Conservation (phyloP, 495 filamentous ascomycete genomes). For the Hypoxylon intermedium region DNA sequence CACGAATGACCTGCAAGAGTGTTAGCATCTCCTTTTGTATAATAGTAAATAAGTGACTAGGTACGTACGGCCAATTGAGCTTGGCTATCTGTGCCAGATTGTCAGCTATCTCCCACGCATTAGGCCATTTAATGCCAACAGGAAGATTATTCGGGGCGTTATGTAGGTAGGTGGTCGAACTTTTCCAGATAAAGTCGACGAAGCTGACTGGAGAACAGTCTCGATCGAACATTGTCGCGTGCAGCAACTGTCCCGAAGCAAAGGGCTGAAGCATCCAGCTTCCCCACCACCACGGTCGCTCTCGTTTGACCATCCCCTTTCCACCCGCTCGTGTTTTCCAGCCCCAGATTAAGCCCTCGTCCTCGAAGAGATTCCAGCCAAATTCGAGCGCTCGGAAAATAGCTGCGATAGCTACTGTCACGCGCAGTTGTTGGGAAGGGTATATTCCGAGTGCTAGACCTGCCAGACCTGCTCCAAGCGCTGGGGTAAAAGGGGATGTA, state of each 20-base stretch:
- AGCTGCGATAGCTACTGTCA: constrained; percentile 80
- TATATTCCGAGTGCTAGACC: constrained; percentile 81
- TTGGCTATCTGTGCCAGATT: constrained; percentile 79
- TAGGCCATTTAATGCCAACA: constrained; percentile 72
- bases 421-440: constrained; percentile 76
- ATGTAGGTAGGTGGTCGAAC: constrained; percentile 80
- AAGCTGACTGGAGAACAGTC: constrained; percentile 82
- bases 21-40: constrained; percentile 19
- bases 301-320: constrained; percentile 47
- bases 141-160: constrained; percentile 73
- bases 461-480: constrained; percentile 84
- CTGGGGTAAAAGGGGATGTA: constrained; percentile 82
- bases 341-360: constrained; percentile 78
- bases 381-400: constrained; percentile 84
- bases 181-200: constrained; percentile 73
- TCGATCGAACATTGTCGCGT: constrained; percentile 90
- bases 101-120: constrained; percentile 77
- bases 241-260: constrained; percentile 88
- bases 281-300: constrained; percentile 86
- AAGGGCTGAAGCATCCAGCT: constrained; percentile 95
- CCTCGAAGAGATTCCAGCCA: constrained; percentile 81
- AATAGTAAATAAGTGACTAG: no score
- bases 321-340: constrained; percentile 48
- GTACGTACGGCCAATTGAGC: constrained; percentile 81
- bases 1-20: constrained; percentile 65